Percentiles rank a stretch among this genome's conserved stretches.
Evolutionary conservation across 441 rosid species (phyloP).

Genomic region (Euphorbia schlechtendalii): DNA sequence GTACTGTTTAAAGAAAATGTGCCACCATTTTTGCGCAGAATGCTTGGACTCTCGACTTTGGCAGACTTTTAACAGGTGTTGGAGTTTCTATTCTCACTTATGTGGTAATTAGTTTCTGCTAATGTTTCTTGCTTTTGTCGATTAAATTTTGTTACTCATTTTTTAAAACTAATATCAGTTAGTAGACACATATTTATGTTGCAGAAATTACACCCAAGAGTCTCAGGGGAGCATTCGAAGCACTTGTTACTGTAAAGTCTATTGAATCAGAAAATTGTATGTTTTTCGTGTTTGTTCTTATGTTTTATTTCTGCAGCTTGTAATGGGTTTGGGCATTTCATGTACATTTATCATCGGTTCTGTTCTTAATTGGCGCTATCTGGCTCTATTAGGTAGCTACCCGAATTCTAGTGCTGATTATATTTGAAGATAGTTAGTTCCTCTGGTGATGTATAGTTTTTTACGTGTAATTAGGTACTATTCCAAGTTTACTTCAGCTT

Average conservation of each 20-base stretch:
- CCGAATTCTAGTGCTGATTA: no score
- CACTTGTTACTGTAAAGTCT: slow-evolving; percentile 12
- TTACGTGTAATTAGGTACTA: slow-evolving; percentile 21
- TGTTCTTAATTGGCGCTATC: not conserved
- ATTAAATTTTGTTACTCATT: no score
- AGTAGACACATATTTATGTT: slow-evolving; percentile 35
- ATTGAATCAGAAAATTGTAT: not conserved
- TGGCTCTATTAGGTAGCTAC: slow-evolving; percentile 1
- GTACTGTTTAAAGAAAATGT: no score
- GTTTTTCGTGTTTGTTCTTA: no score
- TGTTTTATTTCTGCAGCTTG: not conserved
- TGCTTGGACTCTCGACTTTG: slow-evolving; percentile 44
- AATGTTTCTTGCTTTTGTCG: not conserved
- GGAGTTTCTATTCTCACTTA: slow-evolving; percentile 44
- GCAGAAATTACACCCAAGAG: slow-evolving; percentile 32
- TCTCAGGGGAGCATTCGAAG: slow-evolving; percentile 27
- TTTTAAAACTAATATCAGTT: not conserved
- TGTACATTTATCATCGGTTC: not conserved
- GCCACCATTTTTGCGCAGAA: slow-evolving; percentile 14
- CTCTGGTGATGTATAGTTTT: no score
- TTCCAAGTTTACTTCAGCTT: slow-evolving; percentile 46
- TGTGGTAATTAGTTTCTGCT: slow-evolving; percentile 36
- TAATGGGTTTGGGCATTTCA: not conserved
- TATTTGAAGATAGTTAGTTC: no score
- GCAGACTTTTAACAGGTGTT: slow-evolving; percentile 39